These are phyloP conservation scores for Xylariaceae sp. DNA, from an alignment of 2,329 filamentous ascomycete genomes.

Conservation along the genomic window DNA sequence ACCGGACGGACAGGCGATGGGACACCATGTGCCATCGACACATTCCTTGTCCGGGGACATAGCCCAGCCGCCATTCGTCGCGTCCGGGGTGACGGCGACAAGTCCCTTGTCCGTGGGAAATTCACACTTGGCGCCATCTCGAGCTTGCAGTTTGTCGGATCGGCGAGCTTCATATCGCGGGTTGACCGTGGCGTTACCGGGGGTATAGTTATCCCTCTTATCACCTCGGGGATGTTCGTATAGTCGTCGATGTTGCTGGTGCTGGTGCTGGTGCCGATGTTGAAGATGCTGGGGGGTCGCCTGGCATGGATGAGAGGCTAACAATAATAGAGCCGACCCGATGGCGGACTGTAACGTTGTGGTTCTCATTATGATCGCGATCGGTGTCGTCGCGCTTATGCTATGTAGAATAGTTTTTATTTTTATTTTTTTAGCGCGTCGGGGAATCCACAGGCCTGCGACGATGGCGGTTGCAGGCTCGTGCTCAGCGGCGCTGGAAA, in stretches of 20 bases:
- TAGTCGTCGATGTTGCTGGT: constrained; percentile 36
- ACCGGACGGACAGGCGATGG: constrained; percentile 70
- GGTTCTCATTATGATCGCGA: constrained; percentile 48
- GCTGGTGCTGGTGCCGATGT: constrained; percentile 39
- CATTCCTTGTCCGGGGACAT: constrained; percentile 73
- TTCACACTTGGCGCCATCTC: constrained; percentile 50
- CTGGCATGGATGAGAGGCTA: constrained; percentile 40
- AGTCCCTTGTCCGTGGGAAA: constrained; percentile 66
- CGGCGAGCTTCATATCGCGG: constrained; percentile 31
- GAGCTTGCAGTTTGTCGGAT: constrained; percentile 44
- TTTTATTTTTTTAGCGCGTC: constrained; percentile 4
- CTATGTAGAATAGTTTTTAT: neutral
- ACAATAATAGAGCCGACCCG: constrained; percentile 46
- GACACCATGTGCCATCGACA: constrained; percentile 64
- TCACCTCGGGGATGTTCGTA: constrained; percentile 32
- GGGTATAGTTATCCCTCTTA: constrained; percentile 35
- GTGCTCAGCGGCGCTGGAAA: neutral
- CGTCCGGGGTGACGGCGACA: constrained; percentile 61
- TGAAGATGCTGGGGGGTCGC: constrained; percentile 37
- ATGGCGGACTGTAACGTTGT: constrained; percentile 47
- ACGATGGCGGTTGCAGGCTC: neutral
- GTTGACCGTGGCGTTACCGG: constrained; percentile 27
- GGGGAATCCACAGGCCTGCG: constrained; percentile 4
- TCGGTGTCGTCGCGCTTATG: constrained; percentile 15
- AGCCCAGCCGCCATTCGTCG: constrained; percentile 70